Base-by-base conservation (phyloP, 306 rosid species). In the Dalbergia cochinchinensis region DNA sequence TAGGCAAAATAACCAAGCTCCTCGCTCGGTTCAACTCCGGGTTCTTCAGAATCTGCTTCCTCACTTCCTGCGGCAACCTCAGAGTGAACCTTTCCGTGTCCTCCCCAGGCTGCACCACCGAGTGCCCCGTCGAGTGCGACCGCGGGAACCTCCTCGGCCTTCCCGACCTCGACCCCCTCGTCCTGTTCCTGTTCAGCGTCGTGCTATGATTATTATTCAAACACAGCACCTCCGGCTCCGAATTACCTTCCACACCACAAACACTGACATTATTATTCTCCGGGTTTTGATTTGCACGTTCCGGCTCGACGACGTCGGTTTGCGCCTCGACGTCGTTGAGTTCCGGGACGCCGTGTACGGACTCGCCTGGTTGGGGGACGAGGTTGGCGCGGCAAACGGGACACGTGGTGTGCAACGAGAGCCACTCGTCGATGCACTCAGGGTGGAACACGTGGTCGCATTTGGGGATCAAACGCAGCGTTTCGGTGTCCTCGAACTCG, bases 381-480 rank as follows among this genome's bases (percentile, higher is more conserved):
- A 95, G 85, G 44, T 90, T 81, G 58, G 98, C 84, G 2, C 99
- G 85, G 69, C 99, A 95, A 11, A 95, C 99, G 0, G 99, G 99
- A 26, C 99, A 95, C 0, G 99, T 95, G 7, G 93, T 87, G 77
- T 93, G 99, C 0, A 91, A 78, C 11, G 73, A 57, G 42, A 95
- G 66, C 99, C 99, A 95, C 75, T 88, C 91, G 71, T 95, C 99
- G 73, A 95, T 90, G 20, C 99, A 95, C 22, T 95, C 98, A 0
- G 98, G 96, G 62, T 95, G 99, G 71, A 95, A 95, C 0, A 91
- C 99, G 42, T 95, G 99, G 39, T 95, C 99, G 44, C 99, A 95
- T 61, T 87, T 90, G 0, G 99, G 99, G n/a, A 95, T 87, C 60
- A 95, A 87, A 58, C 99, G 98, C 88, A 95, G 89, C 77, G 73